Evolutionary conservation across 1,139 yeast genomes (phyloP).

Genomic region (Barnettozyma hawaiiensis): DNA sequence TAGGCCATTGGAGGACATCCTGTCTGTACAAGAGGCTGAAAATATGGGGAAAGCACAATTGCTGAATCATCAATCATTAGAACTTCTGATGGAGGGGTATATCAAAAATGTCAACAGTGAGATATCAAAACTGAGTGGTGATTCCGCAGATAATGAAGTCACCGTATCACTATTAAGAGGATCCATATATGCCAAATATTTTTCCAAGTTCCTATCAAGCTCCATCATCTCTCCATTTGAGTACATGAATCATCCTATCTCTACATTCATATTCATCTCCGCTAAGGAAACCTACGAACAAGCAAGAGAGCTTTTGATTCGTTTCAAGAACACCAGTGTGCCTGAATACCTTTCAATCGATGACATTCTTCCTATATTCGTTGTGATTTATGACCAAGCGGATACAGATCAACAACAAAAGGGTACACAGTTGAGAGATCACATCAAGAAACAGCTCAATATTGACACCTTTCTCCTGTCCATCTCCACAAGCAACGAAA

Average conservation of each 20-base stretch:
- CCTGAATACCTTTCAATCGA: conserved; percentile 57
- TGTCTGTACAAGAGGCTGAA: conserved; percentile 25
- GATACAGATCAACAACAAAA: conserved; percentile 25
- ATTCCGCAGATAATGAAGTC: conserved; percentile 17
- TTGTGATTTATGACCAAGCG: conserved; percentile 29
- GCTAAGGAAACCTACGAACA: conserved; percentile 35
- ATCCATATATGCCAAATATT: conserved; percentile 52
- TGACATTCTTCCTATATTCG: conserved; percentile 45
- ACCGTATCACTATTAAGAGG: conserved; percentile 30
- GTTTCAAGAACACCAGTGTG: conserved; percentile 39
- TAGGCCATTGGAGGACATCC: conserved; percentile 38
- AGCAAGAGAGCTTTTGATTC: conserved; percentile 48
- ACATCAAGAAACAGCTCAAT: conserved; percentile 33
- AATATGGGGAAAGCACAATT: conserved; percentile 22
- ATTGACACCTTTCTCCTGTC: conserved; percentile 32
- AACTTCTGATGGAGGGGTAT: conserved; percentile 29
- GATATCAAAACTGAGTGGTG: conserved; percentile 29
- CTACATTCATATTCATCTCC: conserved; percentile 61
- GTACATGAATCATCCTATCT: conserved; percentile 83
- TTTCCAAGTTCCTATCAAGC: conserved; percentile 57
- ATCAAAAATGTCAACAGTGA: conserved; percentile 29
- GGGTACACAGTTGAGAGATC: conserved; percentile 29
- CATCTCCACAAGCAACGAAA: conserved; percentile 17
- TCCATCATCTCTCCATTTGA: conserved; percentile 73
- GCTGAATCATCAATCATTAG: conserved; percentile 30